Evolutionary conservation across 148 eudicot genomes (phyloP).

Genomic region (Vaccinium macrocarpon): DNA sequence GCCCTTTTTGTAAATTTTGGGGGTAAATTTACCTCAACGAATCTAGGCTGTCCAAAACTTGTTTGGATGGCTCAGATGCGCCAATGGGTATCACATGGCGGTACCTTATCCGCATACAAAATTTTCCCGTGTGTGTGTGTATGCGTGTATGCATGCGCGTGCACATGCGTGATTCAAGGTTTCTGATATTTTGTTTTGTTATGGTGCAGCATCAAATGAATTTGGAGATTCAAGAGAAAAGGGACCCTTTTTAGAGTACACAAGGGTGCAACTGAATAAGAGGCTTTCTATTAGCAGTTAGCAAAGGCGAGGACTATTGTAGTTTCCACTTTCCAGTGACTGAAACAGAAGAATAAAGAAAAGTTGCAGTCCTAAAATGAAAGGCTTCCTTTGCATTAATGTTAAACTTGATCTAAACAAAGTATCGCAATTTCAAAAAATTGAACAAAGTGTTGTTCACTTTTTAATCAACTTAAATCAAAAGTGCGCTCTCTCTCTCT

Average conservation of each 20-base stretch:
- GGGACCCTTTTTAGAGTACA: neutral
- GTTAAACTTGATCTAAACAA: neutral
- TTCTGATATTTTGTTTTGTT: neutral
- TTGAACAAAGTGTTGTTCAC: neutral
- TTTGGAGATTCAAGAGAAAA: slow-evolving; percentile 14
- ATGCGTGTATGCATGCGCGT: neutral
- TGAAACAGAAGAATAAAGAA: neutral
- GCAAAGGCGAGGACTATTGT: neutral
- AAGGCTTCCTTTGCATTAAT: neutral
- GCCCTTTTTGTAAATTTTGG: too few species aligned
- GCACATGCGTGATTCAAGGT: neutral
- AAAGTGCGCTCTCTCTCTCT: neutral
- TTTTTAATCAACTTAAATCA: neutral
- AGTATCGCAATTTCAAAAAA: neutral
- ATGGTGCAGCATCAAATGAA: slow-evolving; percentile 11
- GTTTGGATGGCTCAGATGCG: too few species aligned
- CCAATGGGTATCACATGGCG: too few species aligned
- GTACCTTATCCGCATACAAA: too few species aligned
- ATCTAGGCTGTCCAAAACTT: too few species aligned
- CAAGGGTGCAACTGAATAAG: neutral
- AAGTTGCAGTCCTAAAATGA: neutral
- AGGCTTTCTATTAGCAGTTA: neutral
- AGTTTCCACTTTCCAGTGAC: neutral
- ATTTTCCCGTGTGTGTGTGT: too few species aligned
- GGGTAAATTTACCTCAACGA: too few species aligned